A percentile compares a stretch with the other conserved stretches of the same genome.
Evolutionary conservation across 495 filamentous ascomycete species (phyloP).

Genomic region (Baudoinia panamericana): DNA sequence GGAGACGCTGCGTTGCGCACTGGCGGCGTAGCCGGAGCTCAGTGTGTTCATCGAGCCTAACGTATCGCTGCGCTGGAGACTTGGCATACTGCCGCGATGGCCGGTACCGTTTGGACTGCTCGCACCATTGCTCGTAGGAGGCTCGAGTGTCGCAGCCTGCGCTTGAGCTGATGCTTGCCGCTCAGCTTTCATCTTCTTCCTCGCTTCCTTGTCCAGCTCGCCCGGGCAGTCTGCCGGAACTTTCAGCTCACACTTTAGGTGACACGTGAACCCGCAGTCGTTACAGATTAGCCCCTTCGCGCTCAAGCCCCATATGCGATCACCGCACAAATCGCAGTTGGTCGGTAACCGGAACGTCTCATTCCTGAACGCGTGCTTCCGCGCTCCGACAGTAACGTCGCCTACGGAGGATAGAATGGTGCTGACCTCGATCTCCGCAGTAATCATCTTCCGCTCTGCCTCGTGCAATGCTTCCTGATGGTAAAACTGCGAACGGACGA

Average conservation of each 20-base stretch:
- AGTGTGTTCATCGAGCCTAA: slow-evolving; percentile 62
- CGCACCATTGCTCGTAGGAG: slow-evolving; percentile 27
- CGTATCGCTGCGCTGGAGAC: slow-evolving; percentile 69
- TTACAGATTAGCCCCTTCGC: slow-evolving; percentile 92
- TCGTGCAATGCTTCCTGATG: slow-evolving; percentile 76
- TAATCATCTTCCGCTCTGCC: slow-evolving; percentile 70
- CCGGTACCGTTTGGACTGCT: slow-evolving; percentile 17
- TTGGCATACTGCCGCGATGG: slow-evolving; percentile 25
- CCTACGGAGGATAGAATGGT: slow-evolving; percentile 78
- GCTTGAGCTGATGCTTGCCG: slow-evolving; percentile 67
- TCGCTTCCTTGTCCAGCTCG: slow-evolving; percentile 83
- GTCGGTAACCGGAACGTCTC: slow-evolving; percentile 98
- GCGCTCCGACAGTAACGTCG: slow-evolving; percentile 79
- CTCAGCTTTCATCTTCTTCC: slow-evolving; percentile 76
- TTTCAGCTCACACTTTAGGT: slow-evolving; percentile 98
- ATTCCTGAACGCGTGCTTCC: slow-evolving; percentile 90
- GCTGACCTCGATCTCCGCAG: slow-evolving; percentile 80
- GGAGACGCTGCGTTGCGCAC: slow-evolving; percentile 60
- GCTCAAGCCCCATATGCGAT: slow-evolving; percentile 89
- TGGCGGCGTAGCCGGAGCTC: slow-evolving; percentile 77
- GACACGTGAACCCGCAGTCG: slow-evolving; percentile 94
- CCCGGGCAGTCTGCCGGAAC: slow-evolving; percentile 92
- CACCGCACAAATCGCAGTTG: slow-evolving; percentile 91
- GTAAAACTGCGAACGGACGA: slow-evolving; percentile 61
- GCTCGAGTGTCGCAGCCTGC: slow-evolving; percentile 19